Percentiles rank a stretch among this genome's conserved stretches.
These are phyloP conservation scores for Venturia asperata DNA, from an alignment of 2,329 filamentous ascomycete genomes.

Conservation along the genomic window DNA sequence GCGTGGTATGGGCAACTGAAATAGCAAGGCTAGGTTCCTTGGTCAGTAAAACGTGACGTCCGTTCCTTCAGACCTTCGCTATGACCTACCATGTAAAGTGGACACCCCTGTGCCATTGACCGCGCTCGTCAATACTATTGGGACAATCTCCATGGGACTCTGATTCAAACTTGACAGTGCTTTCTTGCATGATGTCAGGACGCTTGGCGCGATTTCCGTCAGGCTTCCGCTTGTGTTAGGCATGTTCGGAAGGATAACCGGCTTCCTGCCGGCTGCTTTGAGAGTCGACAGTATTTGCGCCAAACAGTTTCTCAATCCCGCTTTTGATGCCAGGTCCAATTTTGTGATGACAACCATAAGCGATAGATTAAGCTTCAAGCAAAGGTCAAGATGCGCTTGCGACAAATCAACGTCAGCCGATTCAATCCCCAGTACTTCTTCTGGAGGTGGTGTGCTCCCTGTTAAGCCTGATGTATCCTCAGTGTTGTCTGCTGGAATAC, in stretches of 20 bases:
- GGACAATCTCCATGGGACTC: constrained; percentile 52
- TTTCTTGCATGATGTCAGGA: constrained; percentile 52
- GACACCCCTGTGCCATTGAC: constrained; percentile 78
- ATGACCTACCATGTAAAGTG: constrained; percentile 56
- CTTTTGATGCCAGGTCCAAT: constrained; percentile 73
- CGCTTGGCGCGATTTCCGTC: constrained; percentile 48
- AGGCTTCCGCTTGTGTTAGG: constrained; percentile 40
- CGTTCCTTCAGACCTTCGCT: neutral
- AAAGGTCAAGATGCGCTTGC: constrained; percentile 75
- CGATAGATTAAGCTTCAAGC: constrained; percentile 70
- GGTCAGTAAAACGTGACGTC: neutral
- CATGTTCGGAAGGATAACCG: constrained; percentile 48
- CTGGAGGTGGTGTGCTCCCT: constrained; percentile 43
- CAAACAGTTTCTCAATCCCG: constrained; percentile 61
- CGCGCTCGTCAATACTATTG: constrained; percentile 81
- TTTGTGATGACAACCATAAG: constrained; percentile 84
- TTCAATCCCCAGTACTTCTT: constrained; percentile 42
- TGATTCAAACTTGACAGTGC: constrained; percentile 47
- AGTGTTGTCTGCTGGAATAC: constrained; percentile 71
- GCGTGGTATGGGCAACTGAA: constrained; percentile 59
- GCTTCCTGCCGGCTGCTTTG: constrained; percentile 66
- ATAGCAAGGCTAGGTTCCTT: constrained; percentile 50
- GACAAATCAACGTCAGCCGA: constrained; percentile 62
- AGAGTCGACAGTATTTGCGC: constrained; percentile 67
- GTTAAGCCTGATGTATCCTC: constrained; percentile 40